These are phyloP conservation scores for Globisporangium cylindrosporum DNA, from an alignment of 352 stramenopile species.

Conservation along the genomic window DNA sequence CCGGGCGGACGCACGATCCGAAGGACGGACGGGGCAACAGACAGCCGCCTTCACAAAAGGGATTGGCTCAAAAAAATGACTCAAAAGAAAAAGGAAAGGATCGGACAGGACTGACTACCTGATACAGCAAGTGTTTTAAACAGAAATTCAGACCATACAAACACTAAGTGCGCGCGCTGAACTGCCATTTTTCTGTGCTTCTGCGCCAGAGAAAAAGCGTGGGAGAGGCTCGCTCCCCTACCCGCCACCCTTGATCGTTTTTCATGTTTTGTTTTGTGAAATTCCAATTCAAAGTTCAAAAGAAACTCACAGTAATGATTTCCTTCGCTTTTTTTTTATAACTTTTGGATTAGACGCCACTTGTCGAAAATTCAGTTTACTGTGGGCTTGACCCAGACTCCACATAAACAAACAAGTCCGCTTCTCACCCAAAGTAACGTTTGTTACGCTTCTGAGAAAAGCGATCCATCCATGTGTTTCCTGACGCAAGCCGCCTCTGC, in stretches of 20 bases:
- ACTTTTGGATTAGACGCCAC: too few species aligned
- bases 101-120: background rate
- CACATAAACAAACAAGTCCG: background rate
- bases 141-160: conserved; percentile 1
- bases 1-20: background rate
- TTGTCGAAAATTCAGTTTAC: conserved; percentile 1
- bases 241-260: too few species aligned
- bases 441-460: background rate
- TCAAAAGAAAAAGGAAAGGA: background rate
- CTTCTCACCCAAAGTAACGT: background rate
- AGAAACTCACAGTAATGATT: too few species aligned
- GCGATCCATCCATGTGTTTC: conserved; percentile 7
- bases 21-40: too few species aligned
- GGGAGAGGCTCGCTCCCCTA: too few species aligned
- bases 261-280: too few species aligned
- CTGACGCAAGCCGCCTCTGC: background rate
- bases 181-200: background rate
- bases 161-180: background rate
- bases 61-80: background rate
- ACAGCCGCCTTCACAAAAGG: background rate
- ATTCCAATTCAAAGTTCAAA: too few species aligned
- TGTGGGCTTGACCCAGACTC: background rate
- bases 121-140: conserved; percentile 4
- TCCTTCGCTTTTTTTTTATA: too few species aligned
- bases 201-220: background rate